Evolutionary conservation across 139 green algal species (phyloP).

Genomic region (Chlorella sp.): DNA sequence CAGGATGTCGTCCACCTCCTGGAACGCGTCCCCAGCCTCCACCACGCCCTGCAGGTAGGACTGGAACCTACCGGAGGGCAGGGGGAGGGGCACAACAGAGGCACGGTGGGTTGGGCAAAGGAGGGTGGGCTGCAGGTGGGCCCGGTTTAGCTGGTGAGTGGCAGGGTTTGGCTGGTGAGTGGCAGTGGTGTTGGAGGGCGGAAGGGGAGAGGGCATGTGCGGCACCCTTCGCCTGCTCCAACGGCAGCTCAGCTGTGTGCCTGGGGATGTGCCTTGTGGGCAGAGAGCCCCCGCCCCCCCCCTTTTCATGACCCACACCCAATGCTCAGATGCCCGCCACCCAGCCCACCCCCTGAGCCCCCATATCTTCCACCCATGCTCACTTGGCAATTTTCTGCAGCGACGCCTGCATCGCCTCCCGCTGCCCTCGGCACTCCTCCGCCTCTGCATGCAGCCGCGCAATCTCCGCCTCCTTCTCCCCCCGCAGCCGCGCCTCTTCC

Average conservation of each 20-base stretch:
- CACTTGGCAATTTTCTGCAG: conserved; percentile 80
- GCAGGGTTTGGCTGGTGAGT: neutral
- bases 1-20: conserved; percentile 88
- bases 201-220: neutral
- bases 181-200: neutral
- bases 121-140: neutral
- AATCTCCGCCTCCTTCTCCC: conserved; percentile 87
- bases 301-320: neutral
- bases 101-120: neutral
- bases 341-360: neutral
- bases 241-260: neutral
- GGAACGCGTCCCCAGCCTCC: conserved; percentile 85
- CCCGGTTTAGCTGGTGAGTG: too few relatives aligned
- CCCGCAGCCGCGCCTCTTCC: conserved; percentile 80
- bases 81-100: neutral
- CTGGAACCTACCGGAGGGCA: conserved; percentile 70
- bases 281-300: neutral
- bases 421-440: conserved; percentile 74
- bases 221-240: neutral
- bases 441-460: conserved; percentile 73
- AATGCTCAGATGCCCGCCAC: neutral
- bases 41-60: conserved; percentile 88
- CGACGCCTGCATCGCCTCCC: conserved; percentile 70
- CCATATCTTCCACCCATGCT: neutral
- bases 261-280: too few relatives aligned